Conservation (phyloP, 2,329 filamentous ascomycete genomes). For the Dryadomyces quercivorus region DNA sequence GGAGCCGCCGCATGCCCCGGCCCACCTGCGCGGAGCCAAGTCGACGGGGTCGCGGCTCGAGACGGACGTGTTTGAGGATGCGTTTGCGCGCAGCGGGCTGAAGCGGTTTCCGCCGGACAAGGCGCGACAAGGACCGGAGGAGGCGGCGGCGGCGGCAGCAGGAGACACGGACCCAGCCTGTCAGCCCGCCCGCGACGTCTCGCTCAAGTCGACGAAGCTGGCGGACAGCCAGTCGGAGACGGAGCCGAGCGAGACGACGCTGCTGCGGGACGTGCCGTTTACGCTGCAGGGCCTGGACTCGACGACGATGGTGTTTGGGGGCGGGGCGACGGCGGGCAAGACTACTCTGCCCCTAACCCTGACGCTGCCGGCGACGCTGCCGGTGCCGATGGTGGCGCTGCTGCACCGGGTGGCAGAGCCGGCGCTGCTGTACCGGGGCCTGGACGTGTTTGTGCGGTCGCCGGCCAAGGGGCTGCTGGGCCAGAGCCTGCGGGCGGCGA, state of each 20-base stretch:
- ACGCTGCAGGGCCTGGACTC: constrained; percentile 89
- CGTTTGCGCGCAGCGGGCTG: constrained; percentile 41
- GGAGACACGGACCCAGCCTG: constrained; percentile 16
- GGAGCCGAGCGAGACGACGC: constrained; percentile 50
- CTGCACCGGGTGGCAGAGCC: constrained; percentile 86
- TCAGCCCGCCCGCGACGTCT: constrained; percentile 33
- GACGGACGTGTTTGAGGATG: constrained; percentile 37
- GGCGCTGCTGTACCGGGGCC: constrained; percentile 73
- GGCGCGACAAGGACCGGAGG: constrained; percentile 23
- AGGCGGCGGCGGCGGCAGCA: constrained; percentile 13
- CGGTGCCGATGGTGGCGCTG: constrained; percentile 73
- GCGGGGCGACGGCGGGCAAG: constrained; percentile 14
- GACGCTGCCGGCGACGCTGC: constrained; percentile 66
- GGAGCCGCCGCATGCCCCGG: not conserved
- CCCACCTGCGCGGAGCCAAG: constrained; percentile 8
- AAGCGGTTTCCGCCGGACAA: constrained; percentile 30
- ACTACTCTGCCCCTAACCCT: constrained; percentile 33
- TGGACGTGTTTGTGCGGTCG: constrained; percentile 72
- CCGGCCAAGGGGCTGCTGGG: constrained; percentile 74
- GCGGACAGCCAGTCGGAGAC: constrained; percentile 44
- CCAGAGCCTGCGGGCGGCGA: constrained; percentile 81
- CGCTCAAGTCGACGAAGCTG: constrained; percentile 43
- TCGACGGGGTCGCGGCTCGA: constrained; percentile 27
- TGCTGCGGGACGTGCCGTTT: constrained; percentile 76
- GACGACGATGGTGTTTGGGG: constrained; percentile 65